A percentile compares a stretch with the other conserved stretches of the same genome.
These are phyloP conservation scores for Verruconis gallopava DNA, from an alignment of 2,329 filamentous ascomycete genomes.

Conservation along the genomic window DNA sequence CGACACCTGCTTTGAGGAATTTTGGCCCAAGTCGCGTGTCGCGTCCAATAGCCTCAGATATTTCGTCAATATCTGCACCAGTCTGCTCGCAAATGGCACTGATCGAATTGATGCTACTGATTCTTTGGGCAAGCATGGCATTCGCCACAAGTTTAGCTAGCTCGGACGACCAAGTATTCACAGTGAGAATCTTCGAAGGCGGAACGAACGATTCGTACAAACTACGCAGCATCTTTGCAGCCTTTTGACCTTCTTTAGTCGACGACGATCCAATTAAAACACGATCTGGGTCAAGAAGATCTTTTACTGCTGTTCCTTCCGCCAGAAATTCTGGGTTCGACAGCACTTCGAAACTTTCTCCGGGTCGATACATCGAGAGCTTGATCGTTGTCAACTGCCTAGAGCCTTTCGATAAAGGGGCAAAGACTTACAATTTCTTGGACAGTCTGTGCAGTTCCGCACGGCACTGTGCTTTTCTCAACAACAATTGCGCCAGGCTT, in stretches of 20 bases:
- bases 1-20: constrained; percentile 60
- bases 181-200: constrained; percentile 50
- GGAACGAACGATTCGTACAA: constrained; percentile 60
- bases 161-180: constrained; percentile 65
- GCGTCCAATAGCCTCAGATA: constrained; percentile 53
- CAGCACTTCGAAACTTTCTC: constrained; percentile 58
- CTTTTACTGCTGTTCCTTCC: constrained; percentile 59
- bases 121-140: constrained; percentile 64
- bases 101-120: constrained; percentile 68
- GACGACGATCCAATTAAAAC: constrained; percentile 58
- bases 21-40: constrained; percentile 59
- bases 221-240: constrained; percentile 48
- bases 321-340: constrained; percentile 73
- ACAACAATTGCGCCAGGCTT: constrained; percentile 60
- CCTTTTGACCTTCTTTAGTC: constrained; percentile 45
- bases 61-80: constrained; percentile 59
- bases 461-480: constrained; percentile 70
- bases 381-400: background rate
- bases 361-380: constrained; percentile 42
- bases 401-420: background rate
- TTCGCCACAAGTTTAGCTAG: constrained; percentile 67
- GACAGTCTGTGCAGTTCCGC: constrained; percentile 57
- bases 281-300: constrained; percentile 56
- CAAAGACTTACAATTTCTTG: constrained; percentile 45
- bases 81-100: constrained; percentile 66